Evolutionary conservation across 345 rosid genomes (phyloP), one percentile per base, ranked within the genome.

Genomic region (Eucalyptus pauciflora): DNA sequence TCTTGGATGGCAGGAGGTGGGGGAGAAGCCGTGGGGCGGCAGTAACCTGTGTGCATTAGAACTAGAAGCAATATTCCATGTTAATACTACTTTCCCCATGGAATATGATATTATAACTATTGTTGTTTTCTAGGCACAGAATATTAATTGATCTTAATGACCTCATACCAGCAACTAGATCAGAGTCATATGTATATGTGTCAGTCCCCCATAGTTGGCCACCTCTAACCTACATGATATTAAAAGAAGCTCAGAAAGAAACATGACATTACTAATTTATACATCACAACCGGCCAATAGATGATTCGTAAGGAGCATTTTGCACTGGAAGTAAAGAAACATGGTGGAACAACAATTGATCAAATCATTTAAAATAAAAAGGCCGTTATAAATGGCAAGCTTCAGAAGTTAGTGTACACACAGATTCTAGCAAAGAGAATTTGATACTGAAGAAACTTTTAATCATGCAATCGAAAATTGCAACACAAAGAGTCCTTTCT

Each of bases 181-280:
- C 99, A 27, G 99, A 98, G 90, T 98, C 99, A 86, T 96, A 96
- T 50, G 99, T 98, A 94, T 98, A 97, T 91, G 95, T 92, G 92
- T 97, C 99, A 41, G 99, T 98, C 85, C 99, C 99, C 99, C 99
- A 97, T 50, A 98, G 94, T 92, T 98, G 99, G 89, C 97, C 98
- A 60, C 99, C 99, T 93, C 98, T 94, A 86, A 98, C 99, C 99
- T 98, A 76, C 85, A 76, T 37, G 85, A 76, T 90, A 52, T 33
- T 24, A 86, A 86, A 37, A 52, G n/a, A 86, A 54, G 16, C 67
- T 50, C 62, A 89, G 48, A 51, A 86, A 88, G 89, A 90, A 86
- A 85, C 89, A 43, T 88, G 33, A 51, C 20, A 89, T 80, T 88
- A 86, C 29, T 87, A 56, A 88, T 86, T 86, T 51, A 33, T 27